Evolutionary conservation across 2,329 filamentous ascomycete species (phyloP), one percentile per base, ranked within the genome.

Genomic region (Biscogniauxia marginata): DNA sequence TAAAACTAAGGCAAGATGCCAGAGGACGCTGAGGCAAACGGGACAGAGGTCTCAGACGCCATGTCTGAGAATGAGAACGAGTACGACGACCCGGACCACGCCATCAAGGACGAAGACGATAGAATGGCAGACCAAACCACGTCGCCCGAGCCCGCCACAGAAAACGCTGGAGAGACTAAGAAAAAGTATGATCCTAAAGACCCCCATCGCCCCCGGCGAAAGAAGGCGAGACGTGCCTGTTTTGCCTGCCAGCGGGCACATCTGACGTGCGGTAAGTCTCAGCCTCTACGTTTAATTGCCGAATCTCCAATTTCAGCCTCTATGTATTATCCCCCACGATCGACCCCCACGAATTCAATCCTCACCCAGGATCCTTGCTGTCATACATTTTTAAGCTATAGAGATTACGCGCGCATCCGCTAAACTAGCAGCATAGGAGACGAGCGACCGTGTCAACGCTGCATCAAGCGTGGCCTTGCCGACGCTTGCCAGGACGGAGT

Each of bases 191-290:
- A 90, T 77, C 85, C 92, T 55, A 98, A 98, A 75, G 95, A 99
- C 72, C 93, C 93, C 55, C 81, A 88, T 68, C 86, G 95, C 58
- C 93, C 95, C 18, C 83, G 93, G 65, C 85, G 95, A 69, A 99
- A 98, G 81, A 99, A 99, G 82, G 95, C 95, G 39, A 85, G 93
- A 65, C 84, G 95, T 73, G 95, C 95, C 56, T 99, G 95, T 75
- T 96, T 89, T 83, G 93, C 95, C 62, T 99, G 95, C 75, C 95
- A 99, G 77, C 84, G 93, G 75, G 95, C 95, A 61, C 95, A 99
- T 83, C 79, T 99, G 72, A 99, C 95, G 63, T 99, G 95, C 79
- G 93, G 95, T 98, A 89, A 84, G 93, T 68, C 65, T 67, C 66
- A 68, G 66, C 65, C 66, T 64, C 62, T 54, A 21, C 60, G 49